A percentile compares a stretch with the other conserved stretches of the same genome.
These are phyloP conservation scores for Suillus spraguei DNA, from an alignment of 768 basidiomycete genomes.

Conservation along the genomic window DNA sequence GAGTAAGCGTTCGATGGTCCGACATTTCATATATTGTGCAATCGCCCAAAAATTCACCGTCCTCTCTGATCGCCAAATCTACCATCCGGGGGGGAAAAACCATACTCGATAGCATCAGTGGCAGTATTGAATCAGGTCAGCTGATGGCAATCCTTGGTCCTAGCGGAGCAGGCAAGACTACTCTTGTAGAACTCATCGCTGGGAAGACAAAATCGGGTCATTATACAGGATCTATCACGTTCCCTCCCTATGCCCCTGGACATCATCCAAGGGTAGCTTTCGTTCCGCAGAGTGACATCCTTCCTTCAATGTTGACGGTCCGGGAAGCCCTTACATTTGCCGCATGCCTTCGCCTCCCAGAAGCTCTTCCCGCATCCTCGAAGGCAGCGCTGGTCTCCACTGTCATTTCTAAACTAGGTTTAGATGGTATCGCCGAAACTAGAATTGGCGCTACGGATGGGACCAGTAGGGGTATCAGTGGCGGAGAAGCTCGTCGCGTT, in stretches of 20 bases:
- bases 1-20: slow-evolving; percentile 68
- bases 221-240: slow-evolving; percentile 64
- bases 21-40: slow-evolving; percentile 68
- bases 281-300: slow-evolving; percentile 85
- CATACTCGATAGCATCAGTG: slow-evolving; percentile 74
- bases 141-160: slow-evolving; percentile 94
- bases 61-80: background rate
- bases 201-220: slow-evolving; percentile 78
- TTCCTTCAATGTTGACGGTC: slow-evolving; percentile 79
- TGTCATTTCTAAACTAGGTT: slow-evolving; percentile 78
- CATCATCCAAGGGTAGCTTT: slow-evolving; percentile 71
- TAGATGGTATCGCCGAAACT: slow-evolving; percentile 66
- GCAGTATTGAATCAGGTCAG: slow-evolving; percentile 73
- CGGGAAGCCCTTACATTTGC: slow-evolving; percentile 84
- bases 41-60: slow-evolving; percentile 11
- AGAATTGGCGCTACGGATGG: slow-evolving; percentile 69
- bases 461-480: slow-evolving; percentile 82
- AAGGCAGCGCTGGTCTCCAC: slow-evolving; percentile 68
- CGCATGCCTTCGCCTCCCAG: slow-evolving; percentile 82
- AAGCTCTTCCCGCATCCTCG: slow-evolving; percentile 60
- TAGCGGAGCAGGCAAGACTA: slow-evolving; percentile 92
- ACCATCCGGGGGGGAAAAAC: slow-evolving; percentile 40
- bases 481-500: slow-evolving; percentile 89
- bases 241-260: slow-evolving; percentile 41
- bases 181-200: slow-evolving; percentile 88